Evolutionary conservation across 208 protist genomes (phyloP).

Genomic region (Trypanosoma scelopori): DNA sequence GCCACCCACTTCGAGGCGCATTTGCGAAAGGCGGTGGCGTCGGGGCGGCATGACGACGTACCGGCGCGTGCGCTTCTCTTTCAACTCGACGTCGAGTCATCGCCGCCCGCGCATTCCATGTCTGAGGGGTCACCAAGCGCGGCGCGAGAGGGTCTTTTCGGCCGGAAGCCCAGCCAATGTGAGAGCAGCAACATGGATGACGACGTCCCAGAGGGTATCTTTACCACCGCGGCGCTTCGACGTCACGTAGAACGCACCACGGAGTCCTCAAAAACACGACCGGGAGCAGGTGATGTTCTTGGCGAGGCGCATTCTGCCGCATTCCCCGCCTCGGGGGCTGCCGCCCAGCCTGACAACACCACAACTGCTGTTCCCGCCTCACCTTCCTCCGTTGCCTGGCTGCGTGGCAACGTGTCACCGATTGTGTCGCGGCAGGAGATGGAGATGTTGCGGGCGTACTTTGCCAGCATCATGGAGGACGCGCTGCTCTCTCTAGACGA

Average conservation of each 20-base stretch:
- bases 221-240: constrained; percentile 11
- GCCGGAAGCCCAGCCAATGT: too few species aligned
- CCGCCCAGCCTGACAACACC: background rate
- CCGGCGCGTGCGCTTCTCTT: constrained; percentile 52
- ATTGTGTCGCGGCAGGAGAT: constrained; percentile 39
- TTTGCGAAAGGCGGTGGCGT: constrained; percentile 46
- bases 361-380: background rate
- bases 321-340: background rate
- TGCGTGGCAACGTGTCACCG: constrained; percentile 1
- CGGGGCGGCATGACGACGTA: constrained; percentile 16
- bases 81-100: constrained; percentile 49
- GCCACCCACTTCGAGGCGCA: constrained; percentile 62
- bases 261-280: background rate
- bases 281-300: too few species aligned
- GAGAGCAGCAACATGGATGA: background rate
- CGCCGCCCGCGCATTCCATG: background rate
- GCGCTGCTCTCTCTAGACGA: constrained; percentile 67
- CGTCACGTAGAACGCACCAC: constrained; percentile 8
- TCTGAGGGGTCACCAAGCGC: constrained; percentile 3
- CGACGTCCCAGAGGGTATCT: background rate
- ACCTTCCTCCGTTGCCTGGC: background rate
- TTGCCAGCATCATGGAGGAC: constrained; percentile 73
- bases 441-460: constrained; percentile 71
- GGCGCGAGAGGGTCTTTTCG: background rate
- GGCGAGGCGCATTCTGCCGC: too few species aligned